Conservation (phyloP, 176 grass and related monocot genomes). For the Carex scoparia region DNA sequence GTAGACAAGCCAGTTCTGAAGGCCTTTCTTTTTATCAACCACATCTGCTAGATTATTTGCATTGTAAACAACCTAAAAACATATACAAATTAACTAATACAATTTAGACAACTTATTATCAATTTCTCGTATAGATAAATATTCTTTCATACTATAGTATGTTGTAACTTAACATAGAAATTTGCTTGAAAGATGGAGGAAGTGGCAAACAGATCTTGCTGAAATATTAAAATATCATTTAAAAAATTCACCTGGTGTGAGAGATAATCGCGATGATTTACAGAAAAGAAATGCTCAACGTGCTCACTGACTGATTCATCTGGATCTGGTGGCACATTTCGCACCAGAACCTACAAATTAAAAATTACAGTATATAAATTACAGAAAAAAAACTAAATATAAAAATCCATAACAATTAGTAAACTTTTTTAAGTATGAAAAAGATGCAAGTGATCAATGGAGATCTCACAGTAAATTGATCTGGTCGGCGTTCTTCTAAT, state of each 20-base stretch:
- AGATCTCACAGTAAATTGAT: slow-evolving; percentile 83
- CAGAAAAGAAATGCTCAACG: slow-evolving; percentile 97
- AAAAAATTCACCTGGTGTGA: slow-evolving; percentile 60
- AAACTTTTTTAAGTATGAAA: neutral
- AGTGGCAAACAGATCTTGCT: neutral
- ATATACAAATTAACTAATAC: neutral
- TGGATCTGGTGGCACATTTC: slow-evolving; percentile 79
- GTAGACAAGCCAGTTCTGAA: slow-evolving; percentile 95
- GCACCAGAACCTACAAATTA: slow-evolving; percentile 68
- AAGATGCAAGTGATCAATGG: slow-evolving; percentile 7
- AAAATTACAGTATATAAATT: neutral
- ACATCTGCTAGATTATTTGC: slow-evolving; percentile 72
- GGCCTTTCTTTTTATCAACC: slow-evolving; percentile 57
- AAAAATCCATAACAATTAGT: neutral
- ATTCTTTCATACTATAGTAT: neutral
- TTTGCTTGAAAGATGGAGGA: neutral
- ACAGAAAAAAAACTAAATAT: neutral
- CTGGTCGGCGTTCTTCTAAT: slow-evolving; percentile 65
- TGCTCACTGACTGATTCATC: slow-evolving; percentile 97
- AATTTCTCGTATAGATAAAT: neutral
- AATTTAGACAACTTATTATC: neutral
- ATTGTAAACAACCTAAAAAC: slow-evolving; percentile 73
- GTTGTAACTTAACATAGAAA: neutral
- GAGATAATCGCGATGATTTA: slow-evolving; percentile 94
- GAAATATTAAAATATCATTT: neutral